A percentile compares a stretch with the other conserved stretches of the same genome.
Evolutionary conservation across 257 asterid genomes (phyloP).

Genomic region (Verbascum thapsus): DNA sequence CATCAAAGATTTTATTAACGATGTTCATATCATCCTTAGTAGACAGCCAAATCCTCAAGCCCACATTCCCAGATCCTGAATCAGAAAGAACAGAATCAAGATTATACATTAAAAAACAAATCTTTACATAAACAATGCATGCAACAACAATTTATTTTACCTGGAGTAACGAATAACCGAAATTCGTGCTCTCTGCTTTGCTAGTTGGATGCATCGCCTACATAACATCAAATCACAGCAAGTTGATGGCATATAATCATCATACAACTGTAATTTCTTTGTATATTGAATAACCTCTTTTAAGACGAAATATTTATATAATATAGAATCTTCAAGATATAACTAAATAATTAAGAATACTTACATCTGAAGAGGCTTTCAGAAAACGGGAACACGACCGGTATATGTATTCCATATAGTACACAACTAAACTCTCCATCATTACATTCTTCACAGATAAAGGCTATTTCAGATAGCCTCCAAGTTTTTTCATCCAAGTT

Average conservation of each 20-base stretch:
- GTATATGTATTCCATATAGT: neutral
- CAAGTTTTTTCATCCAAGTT: constrained; percentile 1
- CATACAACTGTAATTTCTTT: neutral
- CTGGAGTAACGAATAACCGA: neutral
- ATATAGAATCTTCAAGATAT: neutral
- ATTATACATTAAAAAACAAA: too few relatives aligned
- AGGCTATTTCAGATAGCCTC: neutral
- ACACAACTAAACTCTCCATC: neutral
- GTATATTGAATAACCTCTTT: neutral
- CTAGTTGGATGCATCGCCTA: constrained; percentile 1
- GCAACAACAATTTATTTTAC: too few relatives aligned
- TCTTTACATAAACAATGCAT: too few relatives aligned
- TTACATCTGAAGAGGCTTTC: constrained; percentile 31
- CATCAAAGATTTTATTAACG: too few relatives aligned
- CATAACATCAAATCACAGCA: neutral
- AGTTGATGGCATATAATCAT: neutral
- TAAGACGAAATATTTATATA: neutral
- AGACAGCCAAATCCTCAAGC: neutral
- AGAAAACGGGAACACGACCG: neutral
- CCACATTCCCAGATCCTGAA: neutral
- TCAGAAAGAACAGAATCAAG: too few relatives aligned
- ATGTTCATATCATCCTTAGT: too few relatives aligned
- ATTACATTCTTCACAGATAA: neutral
- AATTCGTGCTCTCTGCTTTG: neutral
- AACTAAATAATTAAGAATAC: neutral